phyloP scores from a whole-genome alignment of 1,284 basidiomycete genomes.

The Gymnopus androsaceus region DNA sequence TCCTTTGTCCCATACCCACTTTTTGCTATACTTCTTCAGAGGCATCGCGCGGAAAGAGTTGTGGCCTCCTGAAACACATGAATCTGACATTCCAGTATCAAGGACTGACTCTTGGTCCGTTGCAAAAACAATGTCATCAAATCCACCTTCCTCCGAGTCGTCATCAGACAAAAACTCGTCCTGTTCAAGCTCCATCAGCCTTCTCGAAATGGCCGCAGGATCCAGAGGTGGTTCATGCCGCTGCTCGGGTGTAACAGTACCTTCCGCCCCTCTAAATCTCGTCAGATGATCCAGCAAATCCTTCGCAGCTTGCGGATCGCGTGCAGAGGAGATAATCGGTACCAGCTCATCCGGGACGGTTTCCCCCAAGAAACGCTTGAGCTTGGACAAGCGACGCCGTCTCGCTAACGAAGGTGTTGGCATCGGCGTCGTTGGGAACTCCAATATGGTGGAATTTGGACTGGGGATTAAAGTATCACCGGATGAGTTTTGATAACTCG shows the following conservation, averaged over 20 bases:
- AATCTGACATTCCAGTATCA: not conserved
- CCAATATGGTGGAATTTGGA: too few relatives aligned
- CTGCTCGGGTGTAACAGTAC: not conserved
- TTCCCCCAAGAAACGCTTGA: slow-evolving; percentile 36
- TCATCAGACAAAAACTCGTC: slow-evolving; percentile 1
- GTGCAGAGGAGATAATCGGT: slow-evolving; percentile 10
- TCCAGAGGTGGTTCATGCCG: not conserved
- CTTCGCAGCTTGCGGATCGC: not conserved
- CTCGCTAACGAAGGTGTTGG: slow-evolving; percentile 28
- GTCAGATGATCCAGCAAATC: slow-evolving; percentile 1
- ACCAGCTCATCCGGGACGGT: slow-evolving; percentile 28
- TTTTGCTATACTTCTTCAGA: slow-evolving; percentile 28
- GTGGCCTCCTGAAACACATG: not conserved
- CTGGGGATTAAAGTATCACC: too few relatives aligned
- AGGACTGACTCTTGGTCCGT: not conserved
- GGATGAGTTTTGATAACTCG: not conserved
- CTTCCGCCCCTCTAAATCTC: not conserved
- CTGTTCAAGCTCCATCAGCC: not conserved
- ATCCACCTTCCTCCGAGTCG: not conserved
- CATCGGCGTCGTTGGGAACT: too few relatives aligned
- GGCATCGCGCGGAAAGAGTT: slow-evolving; percentile 6
- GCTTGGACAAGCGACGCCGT: slow-evolving; percentile 31
- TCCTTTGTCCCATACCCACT: slow-evolving; percentile 40
- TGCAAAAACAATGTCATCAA: not conserved
- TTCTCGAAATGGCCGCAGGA: slow-evolving; percentile 1